Conservation (phyloP, 345 rosid genomes). For the Eucalyptus tenuipes region DNA sequence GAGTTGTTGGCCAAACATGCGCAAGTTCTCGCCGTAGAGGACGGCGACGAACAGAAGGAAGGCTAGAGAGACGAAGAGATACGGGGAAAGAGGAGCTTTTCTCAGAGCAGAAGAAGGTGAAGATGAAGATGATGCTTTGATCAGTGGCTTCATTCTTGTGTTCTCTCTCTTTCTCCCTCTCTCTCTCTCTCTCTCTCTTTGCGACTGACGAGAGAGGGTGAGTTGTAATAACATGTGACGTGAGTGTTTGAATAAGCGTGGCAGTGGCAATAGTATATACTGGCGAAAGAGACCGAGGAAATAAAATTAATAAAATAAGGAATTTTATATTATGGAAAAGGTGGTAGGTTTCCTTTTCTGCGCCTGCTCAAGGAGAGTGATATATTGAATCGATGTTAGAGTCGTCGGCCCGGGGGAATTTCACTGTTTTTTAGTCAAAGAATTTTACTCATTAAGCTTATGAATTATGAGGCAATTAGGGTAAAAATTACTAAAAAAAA, state of each 20-base stretch:
- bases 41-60: slow-evolving; percentile 53
- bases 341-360: slow-evolving; percentile 24
- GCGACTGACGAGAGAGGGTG: neutral
- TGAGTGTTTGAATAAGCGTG: neutral
- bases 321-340: neutral
- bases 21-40: slow-evolving; percentile 64
- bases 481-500: neutral
- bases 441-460: neutral
- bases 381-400: neutral
- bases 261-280: neutral
- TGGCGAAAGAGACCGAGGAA: neutral
- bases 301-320: neutral
- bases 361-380: neutral
- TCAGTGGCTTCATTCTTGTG: neutral
- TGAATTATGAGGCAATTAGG: neutral
- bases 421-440: no score
- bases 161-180: neutral
- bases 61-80: slow-evolving; percentile 42
- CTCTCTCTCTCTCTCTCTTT: neutral
- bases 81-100: slow-evolving; percentile 59
- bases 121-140: neutral
- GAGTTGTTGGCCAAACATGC: slow-evolving; percentile 32
- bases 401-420: neutral
- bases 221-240: neutral
- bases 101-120: slow-evolving; percentile 27